Evolutionary conservation across 345 rosid species (phyloP).

Genomic region (Lepidium didymum): DNA sequence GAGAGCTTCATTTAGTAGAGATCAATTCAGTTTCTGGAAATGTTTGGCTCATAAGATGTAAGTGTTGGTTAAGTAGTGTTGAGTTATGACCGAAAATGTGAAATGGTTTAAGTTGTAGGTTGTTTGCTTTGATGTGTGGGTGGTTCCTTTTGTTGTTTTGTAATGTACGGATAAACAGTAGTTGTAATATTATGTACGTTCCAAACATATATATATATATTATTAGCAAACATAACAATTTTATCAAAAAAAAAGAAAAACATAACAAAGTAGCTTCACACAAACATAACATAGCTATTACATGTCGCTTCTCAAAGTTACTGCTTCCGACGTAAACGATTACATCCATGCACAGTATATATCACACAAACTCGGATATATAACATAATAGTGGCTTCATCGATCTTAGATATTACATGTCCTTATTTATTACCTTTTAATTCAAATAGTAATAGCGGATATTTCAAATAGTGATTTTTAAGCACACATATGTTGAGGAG

Average conservation of each 20-base stretch:
- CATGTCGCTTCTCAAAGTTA: background rate
- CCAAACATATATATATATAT: too few species aligned
- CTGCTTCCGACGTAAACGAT: background rate
- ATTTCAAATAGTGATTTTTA: background rate
- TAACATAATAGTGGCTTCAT: background rate
- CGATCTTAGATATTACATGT: background rate
- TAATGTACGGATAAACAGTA: too few species aligned
- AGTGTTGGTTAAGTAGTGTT: too few species aligned
- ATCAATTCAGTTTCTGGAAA: too few species aligned
- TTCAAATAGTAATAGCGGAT: background rate
- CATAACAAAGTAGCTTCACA: background rate
- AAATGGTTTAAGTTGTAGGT: too few species aligned
- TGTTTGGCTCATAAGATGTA: too few species aligned
- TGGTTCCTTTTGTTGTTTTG: too few species aligned
- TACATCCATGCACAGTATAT: background rate
- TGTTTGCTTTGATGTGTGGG: too few species aligned
- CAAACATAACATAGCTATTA: background rate
- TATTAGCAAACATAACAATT: background rate
- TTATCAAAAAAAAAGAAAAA: background rate
- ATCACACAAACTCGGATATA: background rate
- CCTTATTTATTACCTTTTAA: slow-evolving; percentile 1
- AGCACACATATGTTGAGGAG: background rate
- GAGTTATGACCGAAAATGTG: too few species aligned
- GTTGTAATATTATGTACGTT: too few species aligned
- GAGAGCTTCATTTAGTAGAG: too few species aligned